These are phyloP conservation scores for Aspergillus sp. DNA, from an alignment of 2,329 filamentous ascomycete genomes.

Conservation along the genomic window DNA sequence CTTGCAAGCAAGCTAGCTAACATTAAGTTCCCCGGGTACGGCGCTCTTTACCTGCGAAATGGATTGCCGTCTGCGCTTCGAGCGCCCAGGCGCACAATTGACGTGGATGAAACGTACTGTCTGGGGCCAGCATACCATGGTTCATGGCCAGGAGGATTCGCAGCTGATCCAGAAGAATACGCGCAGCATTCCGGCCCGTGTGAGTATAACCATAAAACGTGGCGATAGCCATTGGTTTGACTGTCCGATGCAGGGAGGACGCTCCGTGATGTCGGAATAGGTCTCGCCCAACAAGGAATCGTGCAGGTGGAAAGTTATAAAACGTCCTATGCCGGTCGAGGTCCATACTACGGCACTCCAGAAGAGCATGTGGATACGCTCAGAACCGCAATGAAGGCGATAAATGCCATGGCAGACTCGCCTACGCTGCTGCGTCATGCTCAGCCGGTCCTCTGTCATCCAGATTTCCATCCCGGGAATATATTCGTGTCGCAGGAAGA, in stretches of 20 bases:
- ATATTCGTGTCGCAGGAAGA: slow-evolving; percentile 14
- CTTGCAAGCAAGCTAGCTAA: slow-evolving; percentile 18
- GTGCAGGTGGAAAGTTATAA: slow-evolving; percentile 8
- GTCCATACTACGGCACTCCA: slow-evolving; percentile 9
- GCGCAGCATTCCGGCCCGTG: slow-evolving; percentile 10
- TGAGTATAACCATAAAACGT: slow-evolving; percentile 2
- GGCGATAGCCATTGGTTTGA: too few species aligned
- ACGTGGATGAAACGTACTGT: slow-evolving; percentile 8
- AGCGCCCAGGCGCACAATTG: slow-evolving; percentile 4
- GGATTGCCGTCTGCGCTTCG: slow-evolving; percentile 1
- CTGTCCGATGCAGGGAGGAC: slow-evolving; percentile 5
- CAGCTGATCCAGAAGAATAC: slow-evolving; percentile 6
- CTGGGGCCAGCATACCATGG: slow-evolving; percentile 10
- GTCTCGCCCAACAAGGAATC: slow-evolving; percentile 8
- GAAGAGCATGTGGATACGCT: slow-evolving; percentile 8
- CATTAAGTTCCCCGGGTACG: slow-evolving; percentile 13
- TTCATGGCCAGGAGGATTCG: slow-evolving; percentile 10
- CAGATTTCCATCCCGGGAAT: slow-evolving; percentile 12
- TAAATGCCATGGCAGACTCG: slow-evolving; percentile 4
- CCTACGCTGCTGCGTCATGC: slow-evolving; percentile 5
- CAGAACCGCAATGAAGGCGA: slow-evolving; percentile 5
- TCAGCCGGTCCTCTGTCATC: slow-evolving; percentile 10
- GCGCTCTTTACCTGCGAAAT: slow-evolving; percentile 6
- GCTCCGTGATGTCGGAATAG: slow-evolving; percentile 6
- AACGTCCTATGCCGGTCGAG: slow-evolving; percentile 5